Base-by-base conservation (phyloP, 2,329 filamentous ascomycete species). In the Trichoderma oligosporum region DNA sequence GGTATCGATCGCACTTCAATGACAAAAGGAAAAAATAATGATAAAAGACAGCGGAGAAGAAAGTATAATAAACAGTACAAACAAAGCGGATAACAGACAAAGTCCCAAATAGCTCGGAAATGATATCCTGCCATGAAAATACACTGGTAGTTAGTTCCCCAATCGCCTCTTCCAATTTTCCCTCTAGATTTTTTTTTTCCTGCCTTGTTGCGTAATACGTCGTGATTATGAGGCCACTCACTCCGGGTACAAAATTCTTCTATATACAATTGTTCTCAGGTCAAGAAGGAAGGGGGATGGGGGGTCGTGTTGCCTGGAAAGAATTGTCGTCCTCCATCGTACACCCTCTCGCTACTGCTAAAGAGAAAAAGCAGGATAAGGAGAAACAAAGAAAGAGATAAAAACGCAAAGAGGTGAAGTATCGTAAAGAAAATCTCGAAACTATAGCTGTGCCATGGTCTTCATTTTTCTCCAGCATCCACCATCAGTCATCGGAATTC, bases 261-360 rank as follows among this genome's bases (percentile, higher is more conserved):
- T 48, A 58, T 58, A 58, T 53, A 58, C 42, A 54, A 42, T 47
- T 24, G 35, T 57, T 25, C 33, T 16, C 48, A 58, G 35, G 29
- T 27, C 2, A 35, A 11, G 33, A n/a, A n/a, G n/a, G n/a, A n/a
- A n/a, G n/a, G n/a, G n/a, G n/a, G n/a, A n/a, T n/a, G n/a, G 39
- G 42, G 29, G 3, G 29, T 47, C 27, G 33, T 35, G 14, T 57
- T 36, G 35, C n/a, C 12, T 41, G 25, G n/a, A 31, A 53, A 47
- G 35, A 53, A 41, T 16, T 4, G 20, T 27, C 33, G 18, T 53
- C 33, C 35, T 44, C 33, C 31, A 42, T 54, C 22, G 22, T 54
- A 58, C 35, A 53, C 51, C 33, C 41, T 33, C 24, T 36, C 27
- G 35, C 41, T 16, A 12, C 7, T 22, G 36, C 9, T 24, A 22